Percentiles rank a stretch among this genome's conserved stretches.
phyloP scores from a whole-genome alignment of 2,329 filamentous ascomycete species.

The Colletotrichum camelliae region DNA sequence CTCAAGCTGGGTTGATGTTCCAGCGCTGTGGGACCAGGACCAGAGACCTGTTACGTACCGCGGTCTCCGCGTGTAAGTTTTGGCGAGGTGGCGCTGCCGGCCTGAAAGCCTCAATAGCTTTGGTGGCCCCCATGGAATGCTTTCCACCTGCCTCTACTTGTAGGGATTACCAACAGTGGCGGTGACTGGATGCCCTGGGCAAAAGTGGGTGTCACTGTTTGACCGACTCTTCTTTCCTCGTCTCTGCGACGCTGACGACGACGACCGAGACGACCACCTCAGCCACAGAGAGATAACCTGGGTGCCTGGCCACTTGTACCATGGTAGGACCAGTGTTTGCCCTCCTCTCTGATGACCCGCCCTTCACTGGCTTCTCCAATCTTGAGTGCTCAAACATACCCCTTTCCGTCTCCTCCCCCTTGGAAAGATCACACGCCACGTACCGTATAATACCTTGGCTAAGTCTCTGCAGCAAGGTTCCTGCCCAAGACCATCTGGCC shows the following conservation, averaged over 20 bases:
- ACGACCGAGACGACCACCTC: not conserved
- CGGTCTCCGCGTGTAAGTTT: not conserved
- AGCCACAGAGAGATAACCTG: not conserved
- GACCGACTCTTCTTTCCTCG: constrained; percentile 1
- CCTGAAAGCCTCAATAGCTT: not conserved
- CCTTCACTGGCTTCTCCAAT: not conserved
- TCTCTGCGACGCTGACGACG: not conserved
- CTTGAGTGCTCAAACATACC: not conserved
- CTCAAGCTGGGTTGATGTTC: not conserved
- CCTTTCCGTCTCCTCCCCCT: not conserved
- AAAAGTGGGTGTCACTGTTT: constrained; percentile 17
- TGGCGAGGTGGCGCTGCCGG: not conserved
- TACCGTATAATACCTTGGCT: not conserved
- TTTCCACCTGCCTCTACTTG: not conserved
- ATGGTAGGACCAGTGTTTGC: not conserved
- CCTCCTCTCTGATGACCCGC: not conserved
- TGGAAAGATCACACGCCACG: not conserved
- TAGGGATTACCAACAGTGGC: not conserved
- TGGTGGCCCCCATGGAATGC: not conserved
- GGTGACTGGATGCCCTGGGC: not conserved
- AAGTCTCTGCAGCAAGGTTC: not conserved
- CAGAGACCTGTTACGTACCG: not conserved
- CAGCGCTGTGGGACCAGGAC: not conserved
- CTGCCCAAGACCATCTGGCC: not conserved
- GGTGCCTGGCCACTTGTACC: not conserved